Conservation (phyloP, 805 yeast species). For the Zygosaccharomyces kombuchaensis region DNA sequence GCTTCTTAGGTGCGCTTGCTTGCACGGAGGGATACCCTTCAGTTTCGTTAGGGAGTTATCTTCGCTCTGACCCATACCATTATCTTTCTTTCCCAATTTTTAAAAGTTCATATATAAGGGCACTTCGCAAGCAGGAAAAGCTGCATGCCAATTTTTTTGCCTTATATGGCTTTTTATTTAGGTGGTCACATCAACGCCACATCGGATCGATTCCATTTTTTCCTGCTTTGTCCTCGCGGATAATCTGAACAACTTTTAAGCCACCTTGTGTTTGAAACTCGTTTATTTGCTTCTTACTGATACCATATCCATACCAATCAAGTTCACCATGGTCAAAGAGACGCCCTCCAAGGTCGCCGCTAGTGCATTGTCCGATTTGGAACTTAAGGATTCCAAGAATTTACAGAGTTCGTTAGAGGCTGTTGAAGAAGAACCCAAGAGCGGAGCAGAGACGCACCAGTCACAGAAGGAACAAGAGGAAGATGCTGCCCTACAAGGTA, state of each 20-base stretch:
- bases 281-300: neutral
- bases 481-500: conserved; percentile 25
- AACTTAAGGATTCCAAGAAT: conserved; percentile 43
- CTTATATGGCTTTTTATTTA: neutral
- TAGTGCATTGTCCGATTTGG: conserved; percentile 48
- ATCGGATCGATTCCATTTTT: neutral
- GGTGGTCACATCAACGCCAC: neutral
- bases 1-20: neutral
- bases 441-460: conserved; percentile 16
- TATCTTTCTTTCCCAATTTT: neutral
- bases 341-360: conserved; percentile 71
- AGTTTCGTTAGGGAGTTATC: neutral
- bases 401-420: conserved; percentile 42
- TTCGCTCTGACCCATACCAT: neutral
- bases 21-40: neutral
- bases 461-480: conserved; percentile 15
- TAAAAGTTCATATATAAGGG: conserved; percentile 1
- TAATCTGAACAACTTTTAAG: neutral
- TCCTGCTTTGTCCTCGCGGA: neutral
- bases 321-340: conserved; percentile 39
- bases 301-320: neutral
- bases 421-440: conserved; percentile 35
- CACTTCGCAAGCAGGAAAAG: neutral
- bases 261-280: neutral
- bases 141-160: neutral